Conservation (phyloP, 805 yeast species). For the Wickerhamiella azyma region DNA sequence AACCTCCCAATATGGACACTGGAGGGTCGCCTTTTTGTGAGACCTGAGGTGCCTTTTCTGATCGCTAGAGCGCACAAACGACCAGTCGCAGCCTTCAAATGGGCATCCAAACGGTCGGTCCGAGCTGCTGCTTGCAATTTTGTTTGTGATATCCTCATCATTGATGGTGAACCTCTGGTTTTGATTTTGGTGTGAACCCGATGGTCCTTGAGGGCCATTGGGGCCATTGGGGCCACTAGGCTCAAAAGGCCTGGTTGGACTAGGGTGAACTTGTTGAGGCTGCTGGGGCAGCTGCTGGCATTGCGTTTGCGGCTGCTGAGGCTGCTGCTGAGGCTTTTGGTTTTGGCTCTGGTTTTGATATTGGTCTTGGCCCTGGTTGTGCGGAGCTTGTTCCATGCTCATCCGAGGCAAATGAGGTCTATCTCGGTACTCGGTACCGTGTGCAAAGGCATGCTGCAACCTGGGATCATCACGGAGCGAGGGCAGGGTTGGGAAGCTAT, state of each 20-base stretch:
- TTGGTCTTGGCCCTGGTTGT: too few relatives aligned
- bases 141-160: not conserved
- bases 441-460: not conserved
- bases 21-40: conserved; percentile 51
- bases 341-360: too few relatives aligned
- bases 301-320: not conserved
- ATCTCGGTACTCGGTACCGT: too few relatives aligned
- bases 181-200: not conserved
- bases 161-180: too few relatives aligned
- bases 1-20: conserved; percentile 59
- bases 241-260: not conserved
- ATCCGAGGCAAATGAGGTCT: too few relatives aligned
- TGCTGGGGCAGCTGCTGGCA: not conserved
- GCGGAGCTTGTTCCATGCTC: too few relatives aligned
- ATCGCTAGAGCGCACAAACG: conserved; percentile 57
- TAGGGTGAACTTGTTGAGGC: conserved; percentile 20
- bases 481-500: not conserved
- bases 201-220: conserved; percentile 1
- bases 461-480: not conserved
- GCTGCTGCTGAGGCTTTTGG: not conserved
- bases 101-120: conserved; percentile 24
- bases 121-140: not conserved
- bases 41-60: conserved; percentile 54
- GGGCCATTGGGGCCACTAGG: conserved; percentile 2
- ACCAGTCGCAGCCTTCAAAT: conserved; percentile 43